Base-by-base conservation (phyloP, 176 grass and related monocot species). In the Chloris gayana region DNA sequence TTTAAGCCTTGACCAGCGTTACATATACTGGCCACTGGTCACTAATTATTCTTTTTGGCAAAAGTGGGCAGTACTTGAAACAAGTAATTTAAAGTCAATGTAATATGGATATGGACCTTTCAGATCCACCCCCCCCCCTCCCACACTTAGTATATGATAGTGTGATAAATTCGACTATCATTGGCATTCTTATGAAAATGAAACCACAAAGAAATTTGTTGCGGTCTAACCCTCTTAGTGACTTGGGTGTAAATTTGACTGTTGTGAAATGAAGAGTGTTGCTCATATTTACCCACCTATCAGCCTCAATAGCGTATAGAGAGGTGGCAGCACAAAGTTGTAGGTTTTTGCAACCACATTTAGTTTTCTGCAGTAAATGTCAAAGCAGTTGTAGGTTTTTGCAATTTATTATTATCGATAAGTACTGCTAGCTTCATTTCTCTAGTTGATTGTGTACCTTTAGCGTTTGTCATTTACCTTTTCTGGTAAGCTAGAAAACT, bases 401-500 rank as follows among this genome's bases (percentile, higher is more conserved):
- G 22, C n/a, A 54, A 56, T n/a, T 56, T n/a, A 0, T 72, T 61
- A 69, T 67, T 63, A 77, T 37, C 7, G 35, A 26, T 62, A 32
- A 33, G 31, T 67, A 26, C 14, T 39, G 30, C 15, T 89, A 7
- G 17, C 53, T 47, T 64, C 38, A 17, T 83, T 83, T 83, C 83
- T 22, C 14, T 59, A 64, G 53, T 65, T 30, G 0, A 10, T 73
- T 71, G 25, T 86, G 37, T 70, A 49, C 13, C 30, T 56, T 79
- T 68, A 69, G 14, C 53, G 26, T 34, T 74, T 39, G 70, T 67
- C 41, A 63, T 53, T 75, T 69, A 66, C 41, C 72, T 18, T 81
- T 88, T 82, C 88, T 61, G 32, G 14, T 75, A 80, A 21, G 13
- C 60, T 42, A 32, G 33, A 27, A 24, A 62, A 69, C 77, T 11